Base-by-base conservation (phyloP, 163 green algal species). In the Smithsoniella earleae region DNA sequence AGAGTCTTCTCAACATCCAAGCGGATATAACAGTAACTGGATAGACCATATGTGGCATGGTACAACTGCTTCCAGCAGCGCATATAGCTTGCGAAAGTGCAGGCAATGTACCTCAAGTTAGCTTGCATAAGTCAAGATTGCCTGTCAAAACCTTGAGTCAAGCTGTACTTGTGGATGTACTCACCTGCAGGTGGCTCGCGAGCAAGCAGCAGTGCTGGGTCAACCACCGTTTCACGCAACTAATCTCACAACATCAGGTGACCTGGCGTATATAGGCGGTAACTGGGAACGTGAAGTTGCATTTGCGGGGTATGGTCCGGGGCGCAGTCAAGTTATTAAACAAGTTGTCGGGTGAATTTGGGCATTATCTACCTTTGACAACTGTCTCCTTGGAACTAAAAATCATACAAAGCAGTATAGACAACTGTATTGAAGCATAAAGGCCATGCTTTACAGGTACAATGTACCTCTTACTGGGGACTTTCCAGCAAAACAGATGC, bases 151-250 rank as follows among this genome's bases (percentile, higher is more conserved):
- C 16, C 16, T 16, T 54, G 18, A 18, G 16, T 27, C 43, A 54
- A 18, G 16, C 43, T 54, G 16, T 18, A 16, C 16, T 27, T 54
- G 43, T 54, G 16, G 16, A 16, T 18, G 43, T 54, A 16, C 43
- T 16, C 43, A 54, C 43, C 43, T 18, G 16, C 43, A 18, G 20
- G 6, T 33, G 16, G 20, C n/a, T 8, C 6, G 52, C 6, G 25
- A 36, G 52, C 13, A 65, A 28, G 52, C 52, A 8, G 6, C 52
- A 65, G 80, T 97, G 2, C 82, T 98, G 27, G 95, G 94, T 3
- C 75, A 86, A 20, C 83, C 92, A 2, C 88, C 95, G n/a, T 99
- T 99, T 82, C 92, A 97, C 74, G 90, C 96, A 81, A 91, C 88
- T 1, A 40, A 81, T 46, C 85, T 98, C 18, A 91, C 86, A 5